Base-by-base conservation (phyloP, 129 eudicot species). In the Saposhnikovia divaricata region DNA sequence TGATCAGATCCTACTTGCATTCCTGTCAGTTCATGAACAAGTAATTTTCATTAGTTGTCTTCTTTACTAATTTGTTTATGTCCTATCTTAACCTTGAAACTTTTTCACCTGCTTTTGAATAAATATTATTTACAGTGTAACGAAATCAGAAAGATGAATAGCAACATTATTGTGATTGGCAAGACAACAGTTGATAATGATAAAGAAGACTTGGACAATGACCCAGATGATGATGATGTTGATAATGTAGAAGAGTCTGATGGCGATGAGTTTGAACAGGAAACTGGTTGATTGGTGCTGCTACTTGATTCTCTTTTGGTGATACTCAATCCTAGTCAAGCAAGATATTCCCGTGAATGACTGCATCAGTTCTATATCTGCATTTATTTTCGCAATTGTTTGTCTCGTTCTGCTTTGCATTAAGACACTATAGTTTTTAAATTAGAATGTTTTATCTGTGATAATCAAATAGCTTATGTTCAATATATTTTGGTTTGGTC, bases 221-320 rank as follows among this genome's bases (percentile, higher is more conserved):
- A 89, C 45, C 91, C 81, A 23, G 87, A 87, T 37, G 89, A 87
- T 39, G 89, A 86, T 69, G 89, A 84, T 76, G 89, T 79, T 47
- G 93, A 89, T 89, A 88, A 96, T 77, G 97, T 90, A 31, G 99
- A 96, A 74, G 99, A 96, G 88, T 92, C 97, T 53, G 99, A 92
- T 23, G 99, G 95, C 25, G 97, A 92, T 82, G 97, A 96, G 59
- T 96, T 96, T 78, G 97, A 96, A 82, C 97, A 96, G 86, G 95
- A 96, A 84, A 89, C 99, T 57, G 88, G 90, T 84, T 92, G 86
- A 88, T 66, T 59, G 43, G 50, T 59, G 28, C 23, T 46, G 43
- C 11, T 81, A 28, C 61, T 59, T 45, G 42, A 44, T n/a, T 28
- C 7, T 45, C 47, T 13, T 15, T 8, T 10, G 42, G 23, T 39